Evolutionary conservation across 306 rosid genomes (phyloP).

Genomic region (Castanea mollissima): DNA sequence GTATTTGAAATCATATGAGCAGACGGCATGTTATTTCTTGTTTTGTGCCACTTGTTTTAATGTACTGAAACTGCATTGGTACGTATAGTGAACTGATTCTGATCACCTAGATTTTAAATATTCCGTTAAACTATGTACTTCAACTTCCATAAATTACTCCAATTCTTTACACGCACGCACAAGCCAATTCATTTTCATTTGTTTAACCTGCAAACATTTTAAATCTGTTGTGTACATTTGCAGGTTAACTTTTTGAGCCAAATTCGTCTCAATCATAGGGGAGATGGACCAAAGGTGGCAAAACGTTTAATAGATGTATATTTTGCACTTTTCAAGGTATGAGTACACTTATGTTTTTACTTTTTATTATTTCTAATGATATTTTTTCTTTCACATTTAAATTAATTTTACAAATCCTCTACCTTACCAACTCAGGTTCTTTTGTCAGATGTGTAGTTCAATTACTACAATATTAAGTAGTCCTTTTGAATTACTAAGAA

Average conservation of each 20-base stretch:
- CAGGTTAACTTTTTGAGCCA: conserved; percentile 95
- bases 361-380: background rate
- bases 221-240: conserved; percentile 20
- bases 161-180: background rate
- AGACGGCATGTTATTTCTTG: background rate
- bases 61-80: background rate
- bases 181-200: conserved; percentile 10
- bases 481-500: background rate
- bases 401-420: background rate
- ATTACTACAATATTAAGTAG: background rate
- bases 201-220: conserved; percentile 4
- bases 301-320: conserved; percentile 87
- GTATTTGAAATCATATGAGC: background rate
- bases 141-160: background rate
- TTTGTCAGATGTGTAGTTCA: background rate
- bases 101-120: background rate
- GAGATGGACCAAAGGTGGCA: conserved; percentile 95
- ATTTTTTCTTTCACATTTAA: background rate
- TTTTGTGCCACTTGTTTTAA: background rate
- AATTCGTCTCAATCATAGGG: conserved; percentile 68
- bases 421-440: background rate
- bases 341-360: conserved; percentile 2
- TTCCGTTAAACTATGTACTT: background rate
- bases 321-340: conserved; percentile 94
- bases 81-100: background rate